Evolutionary conservation across 2,329 filamentous ascomycete species (phyloP).

Genomic region (Catunica adiposa): DNA sequence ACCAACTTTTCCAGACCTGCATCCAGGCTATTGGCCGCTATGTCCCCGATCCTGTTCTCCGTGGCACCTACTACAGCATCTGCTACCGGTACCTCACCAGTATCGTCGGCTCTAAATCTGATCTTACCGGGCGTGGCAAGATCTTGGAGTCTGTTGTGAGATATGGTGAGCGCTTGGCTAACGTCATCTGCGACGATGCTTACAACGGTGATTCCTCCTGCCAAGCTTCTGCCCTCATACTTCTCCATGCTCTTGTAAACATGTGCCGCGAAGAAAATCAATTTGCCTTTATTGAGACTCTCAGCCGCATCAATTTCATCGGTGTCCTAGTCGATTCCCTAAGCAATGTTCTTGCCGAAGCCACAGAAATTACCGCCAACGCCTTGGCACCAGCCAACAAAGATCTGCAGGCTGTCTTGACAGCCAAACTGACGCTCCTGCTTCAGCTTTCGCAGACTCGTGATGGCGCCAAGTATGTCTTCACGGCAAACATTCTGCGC

Average conservation of each 20-base stretch:
- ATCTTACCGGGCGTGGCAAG: slow-evolving; percentile 32
- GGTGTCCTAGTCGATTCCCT: slow-evolving; percentile 81
- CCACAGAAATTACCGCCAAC: slow-evolving; percentile 8
- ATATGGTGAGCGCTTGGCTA: slow-evolving; percentile 63
- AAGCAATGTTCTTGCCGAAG: slow-evolving; percentile 57
- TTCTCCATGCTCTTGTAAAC: slow-evolving; percentile 63
- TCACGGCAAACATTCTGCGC: slow-evolving; percentile 77
- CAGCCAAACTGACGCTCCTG: slow-evolving; percentile 67
- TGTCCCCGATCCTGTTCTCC: slow-evolving; percentile 51
- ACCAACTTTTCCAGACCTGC: slow-evolving; percentile 79
- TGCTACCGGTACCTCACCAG: slow-evolving; percentile 71
- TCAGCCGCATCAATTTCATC: slow-evolving; percentile 79
- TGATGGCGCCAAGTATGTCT: slow-evolving; percentile 67
- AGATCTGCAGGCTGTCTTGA: slow-evolving; percentile 34
- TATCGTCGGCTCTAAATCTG: slow-evolving; percentile 34
- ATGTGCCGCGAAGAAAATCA: slow-evolving; percentile 58
- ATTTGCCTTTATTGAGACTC: slow-evolving; percentile 56
- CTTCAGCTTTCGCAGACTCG: slow-evolving; percentile 71
- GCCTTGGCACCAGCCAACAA: slow-evolving; percentile 23
- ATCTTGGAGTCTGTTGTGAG: slow-evolving; percentile 54
- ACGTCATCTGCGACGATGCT: slow-evolving; percentile 82
- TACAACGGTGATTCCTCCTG: slow-evolving; percentile 68
- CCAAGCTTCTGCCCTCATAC: slow-evolving; percentile 68
- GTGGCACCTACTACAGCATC: slow-evolving; percentile 80
- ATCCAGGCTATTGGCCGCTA: slow-evolving; percentile 63